These are phyloP conservation scores for Bonia amplexicaulis DNA, from an alignment of 176 grass and related monocot genomes.

Conservation along the genomic window DNA sequence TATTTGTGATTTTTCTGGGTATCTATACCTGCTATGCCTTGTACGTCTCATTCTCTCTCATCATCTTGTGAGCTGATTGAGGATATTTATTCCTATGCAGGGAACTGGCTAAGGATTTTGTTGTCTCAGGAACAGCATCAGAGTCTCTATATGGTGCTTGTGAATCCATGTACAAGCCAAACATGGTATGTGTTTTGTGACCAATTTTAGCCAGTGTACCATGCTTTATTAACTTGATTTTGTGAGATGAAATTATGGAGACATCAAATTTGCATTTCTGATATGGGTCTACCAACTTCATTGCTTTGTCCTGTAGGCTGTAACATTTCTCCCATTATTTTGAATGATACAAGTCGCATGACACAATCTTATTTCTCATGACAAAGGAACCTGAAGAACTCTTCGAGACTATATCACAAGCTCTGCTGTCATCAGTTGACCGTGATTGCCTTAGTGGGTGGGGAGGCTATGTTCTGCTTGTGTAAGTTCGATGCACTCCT, in stretches of 20 bases:
- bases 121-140: slow-evolving; percentile 89
- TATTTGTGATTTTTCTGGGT: neutral
- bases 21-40: neutral
- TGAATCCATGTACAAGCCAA: slow-evolving; percentile 98
- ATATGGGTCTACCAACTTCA: neutral
- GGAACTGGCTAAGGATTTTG: slow-evolving; percentile 98
- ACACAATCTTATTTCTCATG: slow-evolving; percentile 9
- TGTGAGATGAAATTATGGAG: neutral
- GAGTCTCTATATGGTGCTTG: slow-evolving; percentile 98
- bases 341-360: neutral
- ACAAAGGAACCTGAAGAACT: slow-evolving; percentile 88
- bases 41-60: neutral
- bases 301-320: neutral
- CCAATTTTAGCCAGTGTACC: neutral
- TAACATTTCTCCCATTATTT: neutral
- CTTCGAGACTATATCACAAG: slow-evolving; percentile 96
- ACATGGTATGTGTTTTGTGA: slow-evolving; percentile 66
- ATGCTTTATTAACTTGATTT: neutral
- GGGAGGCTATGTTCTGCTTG: slow-evolving; percentile 86
- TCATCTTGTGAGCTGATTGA: slow-evolving; percentile 18
- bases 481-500: slow-evolving; percentile 56
- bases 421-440: slow-evolving; percentile 71
- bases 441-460: slow-evolving; percentile 95
- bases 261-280: neutral
- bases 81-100: slow-evolving; percentile 39